Evolutionary conservation across 2,329 filamentous ascomycete genomes (phyloP), one percentile per base, ranked within the genome.

Genomic region (Hortaea werneckii): DNA sequence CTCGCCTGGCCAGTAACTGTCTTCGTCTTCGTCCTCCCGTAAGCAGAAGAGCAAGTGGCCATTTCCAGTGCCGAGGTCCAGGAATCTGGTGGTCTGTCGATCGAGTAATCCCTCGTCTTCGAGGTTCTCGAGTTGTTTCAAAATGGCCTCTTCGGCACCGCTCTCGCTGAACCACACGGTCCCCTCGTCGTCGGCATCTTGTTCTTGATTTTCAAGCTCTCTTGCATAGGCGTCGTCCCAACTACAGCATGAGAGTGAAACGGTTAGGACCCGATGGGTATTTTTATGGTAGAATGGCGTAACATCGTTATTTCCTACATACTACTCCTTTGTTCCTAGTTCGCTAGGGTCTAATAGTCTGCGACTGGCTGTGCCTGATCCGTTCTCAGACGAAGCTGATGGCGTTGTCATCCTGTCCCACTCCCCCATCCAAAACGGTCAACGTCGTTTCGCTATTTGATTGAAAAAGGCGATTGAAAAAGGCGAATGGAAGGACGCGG

Each of bases 101-200:
- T 65, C 61, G 51, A 78, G 62, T 28, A 72, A 67, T 1, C 65
- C 65, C 10, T 70, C 65, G 3, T 71, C 67, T 3, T 71, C 71
- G 6, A 94, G 76, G 5, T 57, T 50, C 10, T 66, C 64, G 5
- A 75, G 66, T 63, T 83, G 88, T 7, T 71, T 65, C 26, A 94
- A 67, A 49, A 94, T 80, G 60, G 89, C 89, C 51, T 81, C 74
- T 60, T 95, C 87, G 50, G 92, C 92, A 60, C 84, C 80, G 29
- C 87, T 85, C 69, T 96, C 92, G 64, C 88, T 84, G 75, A 98
- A 98, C 92, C 92, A 98, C 58, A 92, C 81, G 29, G 88, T 94
- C 54, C 90, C 90, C 49, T 83, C 83, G 71, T 95, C 86, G 46
- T 77, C 67, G 7, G 85, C 79, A 67, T 94, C 80, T 51, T 77